Evolutionary conservation across 2,329 filamentous ascomycete species (phyloP).

Genomic region (Teratosphaeria epicoccoides): DNA sequence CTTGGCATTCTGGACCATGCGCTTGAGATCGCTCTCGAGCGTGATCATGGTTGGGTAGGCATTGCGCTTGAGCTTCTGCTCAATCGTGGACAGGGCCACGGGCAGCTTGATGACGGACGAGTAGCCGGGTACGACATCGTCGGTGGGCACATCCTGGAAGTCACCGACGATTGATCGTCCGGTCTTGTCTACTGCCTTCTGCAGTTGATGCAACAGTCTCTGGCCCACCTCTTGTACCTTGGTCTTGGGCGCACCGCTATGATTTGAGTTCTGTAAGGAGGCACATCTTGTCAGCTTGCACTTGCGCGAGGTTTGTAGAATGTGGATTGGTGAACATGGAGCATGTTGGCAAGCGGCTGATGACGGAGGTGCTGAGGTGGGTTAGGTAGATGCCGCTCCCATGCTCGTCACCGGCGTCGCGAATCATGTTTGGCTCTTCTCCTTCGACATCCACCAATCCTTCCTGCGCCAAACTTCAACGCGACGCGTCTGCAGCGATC

Average conservation of each 20-base stretch:
- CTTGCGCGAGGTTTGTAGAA: not conserved
- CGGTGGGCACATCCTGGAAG: constrained; percentile 58
- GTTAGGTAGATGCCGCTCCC: constrained; percentile 12
- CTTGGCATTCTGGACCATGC: constrained; percentile 80
- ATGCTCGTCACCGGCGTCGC: constrained; percentile 16
- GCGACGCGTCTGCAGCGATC: not conserved
- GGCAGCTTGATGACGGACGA: constrained; percentile 68
- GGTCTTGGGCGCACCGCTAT: constrained; percentile 10
- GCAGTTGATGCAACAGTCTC: constrained; percentile 64
- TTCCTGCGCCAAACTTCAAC: constrained; percentile 1
- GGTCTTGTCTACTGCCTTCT: constrained; percentile 71
- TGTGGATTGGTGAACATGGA: not conserved
- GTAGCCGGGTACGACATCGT: constrained; percentile 54
- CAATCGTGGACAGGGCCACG: constrained; percentile 65
- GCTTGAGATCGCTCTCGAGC: constrained; percentile 76
- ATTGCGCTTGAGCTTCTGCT: constrained; percentile 58
- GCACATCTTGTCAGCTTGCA: constrained; percentile 10
- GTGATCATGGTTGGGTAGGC: constrained; percentile 61
- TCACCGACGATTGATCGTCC: constrained; percentile 63
- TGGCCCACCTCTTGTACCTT: constrained; percentile 52
- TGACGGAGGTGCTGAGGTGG: constrained; percentile 20
- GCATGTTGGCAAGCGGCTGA: constrained; percentile 8
- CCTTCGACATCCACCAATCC: constrained; percentile 2
- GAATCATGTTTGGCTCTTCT: constrained; percentile 8
- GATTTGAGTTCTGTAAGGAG: constrained; percentile 20